phyloP scores from a whole-genome alignment of 2,329 filamentous ascomycete species.

The Exophiala alcalophila region DNA sequence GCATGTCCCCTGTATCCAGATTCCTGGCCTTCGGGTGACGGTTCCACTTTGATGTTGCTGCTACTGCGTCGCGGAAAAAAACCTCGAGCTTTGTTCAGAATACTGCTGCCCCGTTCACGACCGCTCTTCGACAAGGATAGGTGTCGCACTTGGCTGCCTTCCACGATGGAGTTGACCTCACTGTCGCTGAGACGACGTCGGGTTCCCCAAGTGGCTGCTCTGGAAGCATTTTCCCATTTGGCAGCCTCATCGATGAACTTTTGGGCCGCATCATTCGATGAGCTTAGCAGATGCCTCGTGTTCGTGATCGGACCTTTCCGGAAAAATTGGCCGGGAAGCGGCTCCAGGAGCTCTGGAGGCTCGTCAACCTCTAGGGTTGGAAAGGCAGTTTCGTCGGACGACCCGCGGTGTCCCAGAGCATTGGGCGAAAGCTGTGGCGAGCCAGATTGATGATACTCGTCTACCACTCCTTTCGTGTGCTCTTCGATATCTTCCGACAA shows the following conservation, averaged over 20 bases:
- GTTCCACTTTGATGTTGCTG: conserved; percentile 45
- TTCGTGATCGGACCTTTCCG: conserved; percentile 32
- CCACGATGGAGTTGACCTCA: conserved; percentile 49
- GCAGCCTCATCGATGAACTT: conserved; percentile 49
- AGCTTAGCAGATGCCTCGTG: conserved; percentile 47
- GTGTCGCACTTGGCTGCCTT: conserved; percentile 41
- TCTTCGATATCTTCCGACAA: conserved; percentile 16
- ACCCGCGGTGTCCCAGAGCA: conserved; percentile 11
- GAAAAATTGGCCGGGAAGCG: conserved; percentile 39
- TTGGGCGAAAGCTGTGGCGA: conserved; percentile 31
- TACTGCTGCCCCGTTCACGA: conserved; percentile 46
- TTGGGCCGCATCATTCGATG: conserved; percentile 55
- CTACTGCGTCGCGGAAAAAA: conserved; percentile 43
- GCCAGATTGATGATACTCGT: conserved; percentile 33
- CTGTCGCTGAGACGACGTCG: conserved; percentile 47
- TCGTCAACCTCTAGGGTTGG: conserved; percentile 29
- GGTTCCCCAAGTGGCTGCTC: conserved; percentile 56
- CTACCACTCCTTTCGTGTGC: conserved; percentile 11
- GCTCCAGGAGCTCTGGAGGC: conserved; percentile 34
- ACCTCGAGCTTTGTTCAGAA: conserved; percentile 36
- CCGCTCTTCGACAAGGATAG: conserved; percentile 38
- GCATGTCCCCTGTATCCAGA: conserved; percentile 9
- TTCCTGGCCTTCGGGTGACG: conserved; percentile 10
- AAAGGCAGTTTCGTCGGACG: conserved; percentile 30
- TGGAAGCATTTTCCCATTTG: conserved; percentile 54